Evolutionary conservation across 2,329 filamentous ascomycete species (phyloP).

Genomic region (Emericellopsis atlantica): DNA sequence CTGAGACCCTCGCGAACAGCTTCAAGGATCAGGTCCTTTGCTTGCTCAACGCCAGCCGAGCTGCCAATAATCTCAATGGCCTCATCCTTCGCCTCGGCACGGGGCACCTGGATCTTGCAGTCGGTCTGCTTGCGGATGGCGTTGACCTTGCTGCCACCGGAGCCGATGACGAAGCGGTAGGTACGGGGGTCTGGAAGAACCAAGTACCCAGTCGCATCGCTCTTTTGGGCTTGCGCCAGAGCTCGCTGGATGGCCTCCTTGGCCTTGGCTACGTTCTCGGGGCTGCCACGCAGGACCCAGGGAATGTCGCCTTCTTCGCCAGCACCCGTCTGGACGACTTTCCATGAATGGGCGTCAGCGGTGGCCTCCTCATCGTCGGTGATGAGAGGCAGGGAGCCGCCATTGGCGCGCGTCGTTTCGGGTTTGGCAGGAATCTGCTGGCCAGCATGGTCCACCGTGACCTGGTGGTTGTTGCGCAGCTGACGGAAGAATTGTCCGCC

Average conservation of each 20-base stretch:
- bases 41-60: conserved; percentile 70
- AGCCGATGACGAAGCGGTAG: conserved; percentile 83
- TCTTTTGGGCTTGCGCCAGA: conserved; percentile 58
- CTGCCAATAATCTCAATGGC: conserved; percentile 83
- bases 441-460: conserved; percentile 85
- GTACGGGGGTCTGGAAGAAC: conserved; percentile 80
- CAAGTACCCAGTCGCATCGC: conserved; percentile 69
- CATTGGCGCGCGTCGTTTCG: conserved; percentile 41
- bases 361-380: conserved; percentile 65
- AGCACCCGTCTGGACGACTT: conserved; percentile 52
- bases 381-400: conserved; percentile 69
- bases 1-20: conserved; percentile 54
- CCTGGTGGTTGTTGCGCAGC: conserved; percentile 72
- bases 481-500: conserved; percentile 90
- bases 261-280: conserved; percentile 72
- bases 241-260: conserved; percentile 62
- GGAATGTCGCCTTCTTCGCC: conserved; percentile 63
- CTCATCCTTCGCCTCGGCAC: conserved; percentile 61
- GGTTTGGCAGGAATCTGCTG: conserved; percentile 63
- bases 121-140: conserved; percentile 82
- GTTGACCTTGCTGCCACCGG: conserved; percentile 84
- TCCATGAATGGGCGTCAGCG: conserved; percentile 69
- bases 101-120: conserved; percentile 87
- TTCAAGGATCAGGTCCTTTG: conserved; percentile 77
- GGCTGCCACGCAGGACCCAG: conserved; percentile 73